Evolutionary conservation across 805 yeast genomes (phyloP), one percentile per base, ranked within the genome.

Genomic region (Starmerella roubikii): DNA sequence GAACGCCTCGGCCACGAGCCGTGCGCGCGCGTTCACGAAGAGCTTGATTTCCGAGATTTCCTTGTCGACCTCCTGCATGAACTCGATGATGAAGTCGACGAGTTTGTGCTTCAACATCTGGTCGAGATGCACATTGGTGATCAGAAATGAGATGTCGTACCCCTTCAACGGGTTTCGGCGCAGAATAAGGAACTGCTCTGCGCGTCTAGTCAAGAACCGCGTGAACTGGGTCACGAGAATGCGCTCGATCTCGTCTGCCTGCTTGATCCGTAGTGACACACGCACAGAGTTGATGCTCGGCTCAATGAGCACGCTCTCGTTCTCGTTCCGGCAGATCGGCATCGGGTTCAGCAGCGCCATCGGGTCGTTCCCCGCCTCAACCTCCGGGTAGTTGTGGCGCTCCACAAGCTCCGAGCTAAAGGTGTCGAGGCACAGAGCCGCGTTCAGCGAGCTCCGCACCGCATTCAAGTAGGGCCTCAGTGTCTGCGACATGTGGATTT

Each of bases 41-140:
- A 91, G 70, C 63, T 91, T 91, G 93, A 91, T 91, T 59, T 91
- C 98, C 61, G 95, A 83, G 55, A 91, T 91, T 61, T 91, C 98
- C 65, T 85, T 88, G 61, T 91, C 98, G 16, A 91, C 98, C 55
- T 86, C 98, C 61, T 91, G 97, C 97, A 91, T 86, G 60, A 91
- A 91, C 64, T 91, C 97, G 51, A 91, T 84, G 51, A 91, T 86
- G 60, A 91, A 91, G 60, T 91, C 98, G 32, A 91, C 94, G 52
- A 91, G 71, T 62, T 91, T 91, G 53, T 79, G 86, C 64, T 91
- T 88, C 64, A 86, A 72, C 94, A 91, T 84, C 49, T 79, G 78
- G 60, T 88, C 95, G 10, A 95, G 85, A 61, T 91, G 98, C 62
- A 76, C 77, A 62, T 88, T 91, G 32, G 97, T 88, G 51, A 91